These are phyloP conservation scores for Monilinia aucupariae DNA, from an alignment of 2,329 filamentous ascomycete genomes.

Conservation along the genomic window DNA sequence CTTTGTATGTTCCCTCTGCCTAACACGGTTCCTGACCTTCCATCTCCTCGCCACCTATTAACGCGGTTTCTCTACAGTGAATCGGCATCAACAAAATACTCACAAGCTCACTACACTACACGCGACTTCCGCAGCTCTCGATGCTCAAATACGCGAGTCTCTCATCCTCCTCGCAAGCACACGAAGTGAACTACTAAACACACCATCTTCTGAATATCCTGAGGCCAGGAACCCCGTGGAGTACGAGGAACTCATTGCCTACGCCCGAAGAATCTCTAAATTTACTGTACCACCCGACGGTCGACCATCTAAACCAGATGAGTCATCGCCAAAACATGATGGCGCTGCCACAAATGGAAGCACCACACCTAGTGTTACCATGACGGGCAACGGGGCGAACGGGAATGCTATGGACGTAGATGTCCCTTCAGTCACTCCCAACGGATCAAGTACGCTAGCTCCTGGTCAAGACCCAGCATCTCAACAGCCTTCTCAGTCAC, in stretches of 20 bases:
- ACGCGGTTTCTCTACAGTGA: constrained; percentile 44
- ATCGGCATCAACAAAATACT: constrained; percentile 70
- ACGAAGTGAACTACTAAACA: constrained; percentile 65
- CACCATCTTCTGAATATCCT: constrained; percentile 53
- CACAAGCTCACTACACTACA: constrained; percentile 64
- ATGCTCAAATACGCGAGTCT: constrained; percentile 66
- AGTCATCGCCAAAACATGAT: not conserved
- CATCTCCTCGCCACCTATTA: not conserved
- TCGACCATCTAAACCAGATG: constrained; percentile 8
- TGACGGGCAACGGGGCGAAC: constrained; percentile 12
- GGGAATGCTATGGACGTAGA: constrained; percentile 25
- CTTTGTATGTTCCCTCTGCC: constrained; percentile 45
- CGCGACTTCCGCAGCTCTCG: constrained; percentile 57
- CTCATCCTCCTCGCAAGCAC: constrained; percentile 64
- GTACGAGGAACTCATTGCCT: constrained; percentile 69
- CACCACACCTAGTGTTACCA: constrained; percentile 25
- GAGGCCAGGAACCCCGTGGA: constrained; percentile 50
- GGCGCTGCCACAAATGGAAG: constrained; percentile 29
- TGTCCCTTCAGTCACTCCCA: constrained; percentile 14
- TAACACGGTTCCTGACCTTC: not conserved
- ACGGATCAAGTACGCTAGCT: not conserved
- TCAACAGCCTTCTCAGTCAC: constrained; percentile 23
- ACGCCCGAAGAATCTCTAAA: constrained; percentile 73
- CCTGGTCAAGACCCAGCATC: constrained; percentile 17
- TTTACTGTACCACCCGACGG: constrained; percentile 60